Percentiles rank a stretch among this genome's conserved stretches.
phyloP scores from a whole-genome alignment of 345 rosid species.

The Moricandia moricandioides region DNA sequence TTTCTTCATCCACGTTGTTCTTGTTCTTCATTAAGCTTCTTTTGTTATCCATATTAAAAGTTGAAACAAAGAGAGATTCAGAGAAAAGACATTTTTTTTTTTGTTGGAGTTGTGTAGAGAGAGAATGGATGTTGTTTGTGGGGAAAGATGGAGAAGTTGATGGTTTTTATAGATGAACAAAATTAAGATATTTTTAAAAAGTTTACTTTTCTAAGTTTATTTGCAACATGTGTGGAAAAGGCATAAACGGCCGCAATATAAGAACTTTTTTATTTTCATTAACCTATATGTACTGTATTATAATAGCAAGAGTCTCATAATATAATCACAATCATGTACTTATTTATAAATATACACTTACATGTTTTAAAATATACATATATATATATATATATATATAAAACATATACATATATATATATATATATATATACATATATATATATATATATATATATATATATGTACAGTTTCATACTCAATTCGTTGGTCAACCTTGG shows the following conservation, averaged over 20 bases:
- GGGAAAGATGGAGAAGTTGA: slow-evolving; percentile 22
- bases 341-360: background rate
- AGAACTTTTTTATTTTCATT: background rate
- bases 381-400: too few relatives aligned
- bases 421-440: too few relatives aligned
- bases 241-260: slow-evolving; percentile 27
- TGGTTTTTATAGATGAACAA: slow-evolving; percentile 28
- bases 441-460: too few relatives aligned
- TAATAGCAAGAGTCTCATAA: background rate
- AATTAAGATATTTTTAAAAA: background rate
- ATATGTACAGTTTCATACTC: background rate
- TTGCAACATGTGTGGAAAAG: slow-evolving; percentile 25
- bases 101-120: slow-evolving; percentile 29
- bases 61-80: slow-evolving; percentile 32
- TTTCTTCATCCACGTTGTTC: slow-evolving; percentile 48
- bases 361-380: background rate
- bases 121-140: slow-evolving; percentile 25
- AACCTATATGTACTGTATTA: background rate
- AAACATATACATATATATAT: too few relatives aligned
- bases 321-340: background rate
- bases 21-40: slow-evolving; percentile 31
- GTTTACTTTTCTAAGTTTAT: background rate
- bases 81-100: slow-evolving; percentile 4
- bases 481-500: background rate
- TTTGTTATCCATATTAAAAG: slow-evolving; percentile 49